Conservation (phyloP, 768 basidiomycete genomes). For the Basidioascus undulatus region DNA sequence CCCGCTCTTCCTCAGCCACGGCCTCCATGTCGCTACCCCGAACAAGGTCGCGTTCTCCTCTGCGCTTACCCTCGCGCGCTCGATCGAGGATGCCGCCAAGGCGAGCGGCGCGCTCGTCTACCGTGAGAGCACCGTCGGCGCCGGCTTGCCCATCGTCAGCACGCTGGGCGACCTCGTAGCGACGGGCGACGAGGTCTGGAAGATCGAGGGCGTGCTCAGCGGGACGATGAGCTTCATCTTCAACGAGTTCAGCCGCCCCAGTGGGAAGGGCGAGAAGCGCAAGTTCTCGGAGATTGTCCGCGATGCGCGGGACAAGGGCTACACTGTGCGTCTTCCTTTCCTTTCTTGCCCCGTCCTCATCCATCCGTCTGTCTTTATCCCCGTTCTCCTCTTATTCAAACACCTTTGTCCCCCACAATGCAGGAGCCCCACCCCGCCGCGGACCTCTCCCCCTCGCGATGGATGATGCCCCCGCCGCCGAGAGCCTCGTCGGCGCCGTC, state of each 20-base stretch:
- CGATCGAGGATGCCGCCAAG: conserved; percentile 35
- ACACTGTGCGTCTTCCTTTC: conserved; percentile 35
- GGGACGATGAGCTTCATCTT: conserved; percentile 98
- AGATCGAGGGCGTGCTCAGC: conserved; percentile 92
- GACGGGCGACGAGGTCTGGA: conserved; percentile 74
- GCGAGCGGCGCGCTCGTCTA: conserved; percentile 25
- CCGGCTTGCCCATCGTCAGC: conserved; percentile 73
- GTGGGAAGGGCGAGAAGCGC: conserved; percentile 18
- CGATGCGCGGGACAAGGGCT: conserved; percentile 72
- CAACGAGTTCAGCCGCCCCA: conserved; percentile 67
- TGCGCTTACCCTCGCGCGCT: conserved; percentile 36
- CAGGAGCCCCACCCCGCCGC: conserved; percentile 95
- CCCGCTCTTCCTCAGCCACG: conserved; percentile 48
- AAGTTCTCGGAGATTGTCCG: conserved; percentile 73
- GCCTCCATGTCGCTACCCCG: conserved; percentile 75
- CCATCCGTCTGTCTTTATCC: not conserved
- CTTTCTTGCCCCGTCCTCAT: conserved; percentile 7
- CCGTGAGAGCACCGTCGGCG: conserved; percentile 79
- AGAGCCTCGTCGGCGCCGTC: too few relatives aligned
- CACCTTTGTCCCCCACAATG: not conserved
- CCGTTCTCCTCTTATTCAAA: not conserved
- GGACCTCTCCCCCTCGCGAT: conserved; percentile 81
- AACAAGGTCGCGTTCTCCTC: conserved; percentile 94
- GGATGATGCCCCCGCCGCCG: too few relatives aligned
- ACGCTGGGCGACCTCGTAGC: conserved; percentile 76